Percentiles rank a stretch among this genome's conserved stretches.
Conservation (phyloP, 345 rosid species). For the Physaria fendleri region DNA sequence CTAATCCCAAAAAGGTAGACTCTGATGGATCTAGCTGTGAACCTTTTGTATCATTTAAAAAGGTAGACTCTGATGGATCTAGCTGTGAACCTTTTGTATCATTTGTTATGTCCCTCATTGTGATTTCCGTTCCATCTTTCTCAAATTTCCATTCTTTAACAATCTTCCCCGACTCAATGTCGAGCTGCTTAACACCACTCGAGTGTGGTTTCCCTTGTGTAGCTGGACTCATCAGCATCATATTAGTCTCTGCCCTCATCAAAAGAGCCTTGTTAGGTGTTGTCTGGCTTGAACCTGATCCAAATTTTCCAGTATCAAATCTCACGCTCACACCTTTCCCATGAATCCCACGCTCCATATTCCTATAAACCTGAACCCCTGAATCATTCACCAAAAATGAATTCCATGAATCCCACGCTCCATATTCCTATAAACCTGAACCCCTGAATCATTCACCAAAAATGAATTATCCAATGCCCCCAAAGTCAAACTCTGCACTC, state of each 20-base stretch:
- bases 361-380: slow-evolving; percentile 84
- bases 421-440: too few species aligned
- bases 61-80: slow-evolving; percentile 91
- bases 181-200: slow-evolving; percentile 71
- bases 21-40: slow-evolving; percentile 94
- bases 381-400: too few species aligned
- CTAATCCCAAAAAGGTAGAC: slow-evolving; percentile 82
- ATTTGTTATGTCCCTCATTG: slow-evolving; percentile 80
- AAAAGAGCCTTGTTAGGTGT: slow-evolving; percentile 80
- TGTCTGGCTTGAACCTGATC: slow-evolving; percentile 25
- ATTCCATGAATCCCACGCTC: too few species aligned
- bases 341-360: slow-evolving; percentile 63
- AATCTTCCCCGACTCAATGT: slow-evolving; percentile 80
- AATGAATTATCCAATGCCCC: slow-evolving; percentile 92
- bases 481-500: slow-evolving; percentile 81
- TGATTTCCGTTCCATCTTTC: slow-evolving; percentile 81
- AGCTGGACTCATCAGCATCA: slow-evolving; percentile 94
- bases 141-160: slow-evolving; percentile 87
- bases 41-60: slow-evolving; percentile 77
- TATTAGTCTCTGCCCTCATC: slow-evolving; percentile 92
- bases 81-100: slow-evolving; percentile 83
- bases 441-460: slow-evolving; percentile 76
- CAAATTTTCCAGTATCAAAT: slow-evolving; percentile 40
- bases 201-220: slow-evolving; percentile 66
- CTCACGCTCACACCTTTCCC: slow-evolving; percentile 70